A percentile compares a stretch with the other conserved stretches of the same genome.
Evolutionary conservation across 140 eudicot genomes (phyloP).

Genomic region (Eryngium alpinum): DNA sequence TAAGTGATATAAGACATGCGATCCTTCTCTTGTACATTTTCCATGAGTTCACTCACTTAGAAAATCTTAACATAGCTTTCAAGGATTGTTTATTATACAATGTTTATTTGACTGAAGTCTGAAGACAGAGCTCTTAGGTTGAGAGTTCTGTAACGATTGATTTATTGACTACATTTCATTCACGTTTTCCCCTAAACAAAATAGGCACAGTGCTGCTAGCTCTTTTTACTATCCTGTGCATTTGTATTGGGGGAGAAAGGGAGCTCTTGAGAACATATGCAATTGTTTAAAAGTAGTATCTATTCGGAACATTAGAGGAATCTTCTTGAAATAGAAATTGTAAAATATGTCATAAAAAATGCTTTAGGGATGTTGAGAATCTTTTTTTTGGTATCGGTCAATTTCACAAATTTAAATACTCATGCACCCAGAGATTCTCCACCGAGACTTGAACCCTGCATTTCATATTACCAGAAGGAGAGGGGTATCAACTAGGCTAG

Average conservation of each 20-base stretch:
- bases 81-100: not conserved
- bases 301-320: not conserved
- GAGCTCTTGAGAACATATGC: not conserved
- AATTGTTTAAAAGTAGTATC: not conserved
- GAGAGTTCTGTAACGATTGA: not conserved
- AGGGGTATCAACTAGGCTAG: too few species aligned
- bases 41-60: not conserved
- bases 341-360: not conserved
- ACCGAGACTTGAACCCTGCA: too few species aligned
- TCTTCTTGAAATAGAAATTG: slow-evolving; percentile 9
- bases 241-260: slow-evolving; percentile 9
- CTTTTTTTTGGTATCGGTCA: too few species aligned
- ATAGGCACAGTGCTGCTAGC: not conserved
- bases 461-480: too few species aligned
- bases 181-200: not conserved
- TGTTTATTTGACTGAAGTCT: not conserved
- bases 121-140: not conserved
- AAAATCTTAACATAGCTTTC: not conserved
- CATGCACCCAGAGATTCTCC: too few species aligned
- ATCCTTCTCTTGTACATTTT: slow-evolving; percentile 8
- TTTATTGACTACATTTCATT: not conserved
- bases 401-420: too few species aligned
- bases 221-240: not conserved
- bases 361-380: too few species aligned
- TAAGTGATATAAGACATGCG: slow-evolving; percentile 9